Base-by-base conservation (phyloP, 768 basidiomycete species). In the Suillus weaverae region DNA sequence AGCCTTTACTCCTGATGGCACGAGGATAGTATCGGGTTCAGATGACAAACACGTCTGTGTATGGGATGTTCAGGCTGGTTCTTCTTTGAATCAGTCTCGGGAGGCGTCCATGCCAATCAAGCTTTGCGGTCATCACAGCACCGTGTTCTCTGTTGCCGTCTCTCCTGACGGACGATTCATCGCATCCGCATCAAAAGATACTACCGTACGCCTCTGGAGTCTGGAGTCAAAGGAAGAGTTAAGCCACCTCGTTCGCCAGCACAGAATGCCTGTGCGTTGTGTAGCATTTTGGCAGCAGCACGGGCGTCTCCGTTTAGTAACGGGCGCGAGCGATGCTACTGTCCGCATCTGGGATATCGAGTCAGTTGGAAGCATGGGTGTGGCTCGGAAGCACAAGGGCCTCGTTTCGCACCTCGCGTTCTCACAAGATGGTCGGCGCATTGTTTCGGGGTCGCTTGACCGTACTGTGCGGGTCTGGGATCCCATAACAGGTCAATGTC, bases 331-430 rank as follows among this genome's bases (percentile, higher is more conserved):
- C 1, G 76, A 77, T 16, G 48, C 62, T 48, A 73, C 66, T 5
- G 69, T 78, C 36, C 76, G 74, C 39, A 67, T 77, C 4, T 78
- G 76, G 76, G 74, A 78, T 59, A 54, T 70, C 1, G 70, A 73
- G 54, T 72, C 74, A 13, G 70, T 65, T 4, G 74, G 73, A 32
- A 72, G 71, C 35, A 71, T 78, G 62, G 71, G 64, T 9, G 67
- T 60, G n/a, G 26, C 62, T 9, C 65, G 69, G 0, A 68, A 71
- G 0, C 77, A 78, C 67, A 77, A 68, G 9, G 68, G 69, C 26
- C 71, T 71, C 43, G 76, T 77, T 7, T 60, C 68, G 3, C n/a
- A 64, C 48, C 35, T 77, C 4, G 68, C 72, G 0, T 78, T 78
- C 56, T 74, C 74, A 9, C 36, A 61, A 0, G 77, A 77, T 22